Conservation (phyloP, 1,284 basidiomycete genomes). For the Sporisorium scitamineum region DNA sequence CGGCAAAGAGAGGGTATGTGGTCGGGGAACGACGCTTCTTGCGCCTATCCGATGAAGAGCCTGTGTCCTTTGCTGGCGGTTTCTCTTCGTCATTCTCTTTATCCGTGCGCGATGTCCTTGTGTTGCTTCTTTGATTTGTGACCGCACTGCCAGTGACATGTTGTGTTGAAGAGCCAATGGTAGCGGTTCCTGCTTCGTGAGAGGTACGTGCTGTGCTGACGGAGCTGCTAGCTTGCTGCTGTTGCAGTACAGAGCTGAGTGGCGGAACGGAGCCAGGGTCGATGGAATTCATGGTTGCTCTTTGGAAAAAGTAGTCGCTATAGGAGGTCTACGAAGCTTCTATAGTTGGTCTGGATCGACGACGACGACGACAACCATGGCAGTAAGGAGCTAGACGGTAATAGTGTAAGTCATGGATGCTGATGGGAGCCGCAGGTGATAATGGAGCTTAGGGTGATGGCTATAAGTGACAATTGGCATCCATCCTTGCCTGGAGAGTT, state of each 20-base stretch:
- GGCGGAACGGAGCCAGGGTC: constrained; percentile 42
- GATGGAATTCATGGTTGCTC: constrained; percentile 34
- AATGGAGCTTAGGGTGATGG: not conserved
- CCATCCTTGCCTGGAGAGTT: no score
- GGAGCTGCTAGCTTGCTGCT: constrained; percentile 7
- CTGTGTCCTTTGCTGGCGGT: not conserved
- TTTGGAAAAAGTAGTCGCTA: not conserved
- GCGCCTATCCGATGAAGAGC: not conserved
- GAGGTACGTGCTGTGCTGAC: constrained; percentile 24
- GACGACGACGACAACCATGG: not conserved
- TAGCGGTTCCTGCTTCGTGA: constrained; percentile 25
- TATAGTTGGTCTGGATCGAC: not conserved
- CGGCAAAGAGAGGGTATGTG: constrained; percentile 40
- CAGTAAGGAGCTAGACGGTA: not conserved
- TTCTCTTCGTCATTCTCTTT: not conserved
- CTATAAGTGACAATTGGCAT: no score
- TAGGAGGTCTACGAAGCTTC: not conserved
- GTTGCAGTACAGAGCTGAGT: constrained; percentile 19
- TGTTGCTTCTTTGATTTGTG: constrained; percentile 14
- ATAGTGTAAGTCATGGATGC: not conserved
- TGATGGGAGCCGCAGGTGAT: not conserved
- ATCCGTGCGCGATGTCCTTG: constrained; percentile 4
- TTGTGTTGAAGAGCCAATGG: constrained; percentile 23
- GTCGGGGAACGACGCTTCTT: constrained; percentile 7
- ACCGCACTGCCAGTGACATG: constrained; percentile 20